Evolutionary conservation across 257 asterid genomes (phyloP), one percentile per base, ranked within the genome.

Genomic region (Rehmannia glutinosa): DNA sequence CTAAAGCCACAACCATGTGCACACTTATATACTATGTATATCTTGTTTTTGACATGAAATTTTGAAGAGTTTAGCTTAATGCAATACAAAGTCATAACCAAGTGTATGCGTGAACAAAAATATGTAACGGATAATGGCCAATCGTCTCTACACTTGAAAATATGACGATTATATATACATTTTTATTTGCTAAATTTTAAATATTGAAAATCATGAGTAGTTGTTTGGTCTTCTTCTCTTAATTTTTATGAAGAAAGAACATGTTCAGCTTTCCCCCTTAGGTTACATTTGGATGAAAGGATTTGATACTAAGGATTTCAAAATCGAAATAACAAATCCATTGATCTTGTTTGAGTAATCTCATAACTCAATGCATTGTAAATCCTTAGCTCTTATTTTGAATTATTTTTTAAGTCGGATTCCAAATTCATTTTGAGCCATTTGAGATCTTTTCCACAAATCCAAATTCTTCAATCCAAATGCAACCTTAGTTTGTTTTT

Each of bases 31-130:
- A 28, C 20, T 30, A 17, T 41, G 32, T 45, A 20, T 55, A 43
- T 67, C 30, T 42, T 42, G 11, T 41, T 61, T 61, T 58, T 53
- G 57, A 41, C 9, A 56, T 49, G 35, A 24, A 35, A 64, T 35
- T n/a, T 43, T 21, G 52, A 52, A 64, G 24, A 66, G 12, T 64
- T 23, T 53, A 11, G 66, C 64, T 30, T 43, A n/a, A 60, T 52
- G 45, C 5, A n/a, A 36, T 20, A 5, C 50, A 35, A 53, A 47
- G 15, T 39, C 62, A n/a, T 27, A 53, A 62, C 6, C 9, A 51
- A 7, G 51, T 62, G 63, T 41, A 50, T 19, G 38, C 50, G 2
- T 2, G 54, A 53, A 47, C 56, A 21, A 21, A 16, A 3, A 42
- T 38, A n/a, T 42, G 23, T 20, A 36, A 41, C 4, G 25, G 41